Evolutionary conservation across 2,329 filamentous ascomycete genomes (phyloP).

Genomic region (Talaromyces sp.): DNA sequence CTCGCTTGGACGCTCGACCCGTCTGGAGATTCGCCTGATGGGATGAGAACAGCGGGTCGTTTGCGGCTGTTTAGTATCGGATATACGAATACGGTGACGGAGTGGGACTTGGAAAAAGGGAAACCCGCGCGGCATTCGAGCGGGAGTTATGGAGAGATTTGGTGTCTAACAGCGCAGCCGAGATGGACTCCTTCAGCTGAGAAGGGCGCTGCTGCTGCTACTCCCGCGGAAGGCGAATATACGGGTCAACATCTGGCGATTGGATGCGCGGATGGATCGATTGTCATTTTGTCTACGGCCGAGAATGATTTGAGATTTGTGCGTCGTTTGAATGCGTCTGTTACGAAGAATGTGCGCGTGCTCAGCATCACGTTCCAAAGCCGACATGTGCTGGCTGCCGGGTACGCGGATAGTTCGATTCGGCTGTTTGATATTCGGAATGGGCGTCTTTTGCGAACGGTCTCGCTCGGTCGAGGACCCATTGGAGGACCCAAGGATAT

Average conservation of each 20-base stretch:
- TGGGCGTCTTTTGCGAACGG: slow-evolving; percentile 70
- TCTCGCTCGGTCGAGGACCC: slow-evolving; percentile 79
- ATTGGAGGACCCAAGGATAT: slow-evolving; percentile 76
- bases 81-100: slow-evolving; percentile 85
- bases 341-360: slow-evolving; percentile 78
- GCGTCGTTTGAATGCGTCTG: slow-evolving; percentile 68
- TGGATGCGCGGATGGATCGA: slow-evolving; percentile 86
- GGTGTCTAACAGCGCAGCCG: slow-evolving; percentile 91
- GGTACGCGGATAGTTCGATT: slow-evolving; percentile 95
- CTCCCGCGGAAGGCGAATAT: slow-evolving; percentile 37
- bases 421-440: slow-evolving; percentile 82
- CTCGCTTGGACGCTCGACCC: slow-evolving; percentile 88
- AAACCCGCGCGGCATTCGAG: slow-evolving; percentile 76
- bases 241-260: slow-evolving; percentile 67
- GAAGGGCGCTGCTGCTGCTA: slow-evolving; percentile 26
- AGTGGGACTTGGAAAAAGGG: slow-evolving; percentile 86
- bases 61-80: slow-evolving; percentile 93
- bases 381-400: slow-evolving; percentile 75
- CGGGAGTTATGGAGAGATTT: slow-evolving; percentile 92
- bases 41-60: slow-evolving; percentile 62
- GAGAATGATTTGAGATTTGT: slow-evolving; percentile 80
- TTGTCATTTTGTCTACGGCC: slow-evolving; percentile 81
- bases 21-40: slow-evolving; percentile 59
- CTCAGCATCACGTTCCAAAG: slow-evolving; percentile 90
- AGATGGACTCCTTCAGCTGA: slow-evolving; percentile 41